Percentiles rank a stretch among this genome's conserved stretches.
These are phyloP conservation scores for Glebionis coronaria DNA, from an alignment of 129 eudicot species.

Conservation along the genomic window DNA sequence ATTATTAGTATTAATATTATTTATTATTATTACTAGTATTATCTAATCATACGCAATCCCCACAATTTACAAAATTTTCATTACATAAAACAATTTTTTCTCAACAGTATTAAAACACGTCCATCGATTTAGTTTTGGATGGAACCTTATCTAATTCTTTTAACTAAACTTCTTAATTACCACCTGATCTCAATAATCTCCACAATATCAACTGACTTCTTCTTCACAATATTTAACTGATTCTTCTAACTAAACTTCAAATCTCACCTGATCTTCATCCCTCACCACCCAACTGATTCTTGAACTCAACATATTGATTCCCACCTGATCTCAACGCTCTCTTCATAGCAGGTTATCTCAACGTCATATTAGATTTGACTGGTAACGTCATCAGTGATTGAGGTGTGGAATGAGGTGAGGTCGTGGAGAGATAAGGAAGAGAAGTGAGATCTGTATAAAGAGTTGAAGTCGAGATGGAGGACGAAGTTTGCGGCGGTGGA, in stretches of 20 bases:
- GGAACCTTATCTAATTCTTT: too few relatives aligned
- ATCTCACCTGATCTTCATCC: conserved; percentile 43
- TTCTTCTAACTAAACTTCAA: conserved; percentile 62
- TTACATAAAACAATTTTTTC: too few relatives aligned
- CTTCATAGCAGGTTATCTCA: conserved; percentile 34
- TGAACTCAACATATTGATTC: conserved; percentile 85
- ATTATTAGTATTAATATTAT: too few relatives aligned
- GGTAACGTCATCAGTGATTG: conserved; percentile 24
- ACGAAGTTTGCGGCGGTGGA: conserved; percentile 76
- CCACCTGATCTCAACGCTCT: conserved; percentile 45
- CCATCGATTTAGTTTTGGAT: too few relatives aligned
- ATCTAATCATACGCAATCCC: too few relatives aligned
- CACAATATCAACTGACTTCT: too few relatives aligned
- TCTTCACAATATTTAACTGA: conserved; percentile 75
- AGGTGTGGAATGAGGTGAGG: conserved; percentile 47
- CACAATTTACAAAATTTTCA: too few relatives aligned
- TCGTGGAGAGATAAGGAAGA: conserved; percentile 70
- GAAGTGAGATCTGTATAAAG: conserved; percentile 74
- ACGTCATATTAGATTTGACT: conserved; percentile 48
- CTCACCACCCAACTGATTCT: conserved; percentile 53
- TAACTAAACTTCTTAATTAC: too few relatives aligned
- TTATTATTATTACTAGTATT: too few relatives aligned
- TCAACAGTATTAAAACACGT: too few relatives aligned
- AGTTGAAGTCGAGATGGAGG: conserved; percentile 83
- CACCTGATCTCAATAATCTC: too few relatives aligned